Evolutionary conservation across 352 stramenopile species (phyloP), one percentile per base, ranked within the genome.

Genomic region (Plasmopara muralis): DNA sequence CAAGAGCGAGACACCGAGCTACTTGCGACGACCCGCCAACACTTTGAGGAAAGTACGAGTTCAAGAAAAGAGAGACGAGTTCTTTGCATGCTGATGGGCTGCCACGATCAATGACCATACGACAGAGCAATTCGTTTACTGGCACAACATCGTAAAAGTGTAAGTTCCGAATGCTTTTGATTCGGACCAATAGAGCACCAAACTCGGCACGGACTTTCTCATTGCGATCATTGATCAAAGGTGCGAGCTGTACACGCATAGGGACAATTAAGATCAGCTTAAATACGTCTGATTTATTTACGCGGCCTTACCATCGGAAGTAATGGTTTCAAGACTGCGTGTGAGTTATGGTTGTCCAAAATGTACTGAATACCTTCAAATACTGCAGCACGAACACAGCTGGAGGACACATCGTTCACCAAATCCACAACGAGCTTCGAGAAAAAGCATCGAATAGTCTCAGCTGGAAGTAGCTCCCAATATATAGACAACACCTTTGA

Each of bases 101-200:
- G 16, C 77, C 71, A 5, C 65, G 71, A 40, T 94, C 84, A 44
- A 85, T 60, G 6, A 91, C 73, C 41, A 94, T 63, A 0, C 84
- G 84, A 34, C 74, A 70, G 28, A 94, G 69, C 16, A 91, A 62
- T 40, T 90, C 70, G 30, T 90, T 79, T 9, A 94, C 74, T 6
- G 79, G 59, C 25, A 91, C 84, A 20, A 94, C 72, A 18, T 94
- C 80, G 66, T 93, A 94, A 37, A 94, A 94, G 49, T 91, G 82
- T 48, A 94, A 53, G 54, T 88, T 83, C 12, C 84, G 74, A 48
- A 94, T 91, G 54, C 82, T 94, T 57, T 94, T 94, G 63, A 94
- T 83, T 35, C 84, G 79, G 9, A 93, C 77, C 16, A 94, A 71
- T 8, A 94, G 68, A 14, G 72, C 69, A 5, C 64, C 72, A 63